A percentile compares a stretch with the other conserved stretches of the same genome.
Conservation (phyloP, 371 early-diverging fungal genomes). For the Mortierella polycephala region DNA sequence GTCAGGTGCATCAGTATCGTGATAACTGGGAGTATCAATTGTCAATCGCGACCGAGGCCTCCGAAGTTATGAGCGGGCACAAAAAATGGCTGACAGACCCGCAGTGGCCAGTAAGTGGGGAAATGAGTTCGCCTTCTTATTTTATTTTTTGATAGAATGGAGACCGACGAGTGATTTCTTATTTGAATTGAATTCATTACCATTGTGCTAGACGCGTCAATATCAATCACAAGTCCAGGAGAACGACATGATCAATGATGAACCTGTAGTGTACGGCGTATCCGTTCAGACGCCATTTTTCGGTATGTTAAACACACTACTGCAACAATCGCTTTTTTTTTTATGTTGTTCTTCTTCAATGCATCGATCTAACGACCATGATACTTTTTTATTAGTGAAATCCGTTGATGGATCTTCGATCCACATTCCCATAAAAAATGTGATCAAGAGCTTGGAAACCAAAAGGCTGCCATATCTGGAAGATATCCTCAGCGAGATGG, state of each 20-base stretch:
- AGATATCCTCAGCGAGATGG: not conserved
- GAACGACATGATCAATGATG: slow-evolving; percentile 43
- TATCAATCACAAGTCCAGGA: slow-evolving; percentile 17
- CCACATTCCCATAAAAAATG: slow-evolving; percentile 27
- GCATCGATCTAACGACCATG: not conserved
- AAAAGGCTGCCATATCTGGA: not conserved
- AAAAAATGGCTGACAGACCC: slow-evolving; percentile 20
- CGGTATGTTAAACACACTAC: not conserved
- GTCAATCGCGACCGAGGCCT: slow-evolving; percentile 11
- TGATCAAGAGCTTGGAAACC: slow-evolving; percentile 24
- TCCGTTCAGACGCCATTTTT: slow-evolving; percentile 32
- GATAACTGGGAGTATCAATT: slow-evolving; percentile 26
- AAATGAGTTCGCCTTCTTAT: not conserved
- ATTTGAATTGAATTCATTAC: not conserved
- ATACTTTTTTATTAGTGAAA: slow-evolving; percentile 15
- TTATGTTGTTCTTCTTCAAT: not conserved
- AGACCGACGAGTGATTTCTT: not conserved
- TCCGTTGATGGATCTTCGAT: slow-evolving; percentile 31
- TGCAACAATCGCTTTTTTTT: not conserved
- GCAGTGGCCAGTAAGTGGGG: slow-evolving; percentile 4
- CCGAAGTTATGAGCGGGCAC: slow-evolving; percentile 19
- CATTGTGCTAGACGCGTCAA: not conserved
- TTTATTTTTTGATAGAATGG: not conserved
- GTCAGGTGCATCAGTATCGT: slow-evolving; percentile 30
- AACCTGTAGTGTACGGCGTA: slow-evolving; percentile 23